Conservation (phyloP, 164 flowering plant species). For the Magnolia officinalis region DNA sequence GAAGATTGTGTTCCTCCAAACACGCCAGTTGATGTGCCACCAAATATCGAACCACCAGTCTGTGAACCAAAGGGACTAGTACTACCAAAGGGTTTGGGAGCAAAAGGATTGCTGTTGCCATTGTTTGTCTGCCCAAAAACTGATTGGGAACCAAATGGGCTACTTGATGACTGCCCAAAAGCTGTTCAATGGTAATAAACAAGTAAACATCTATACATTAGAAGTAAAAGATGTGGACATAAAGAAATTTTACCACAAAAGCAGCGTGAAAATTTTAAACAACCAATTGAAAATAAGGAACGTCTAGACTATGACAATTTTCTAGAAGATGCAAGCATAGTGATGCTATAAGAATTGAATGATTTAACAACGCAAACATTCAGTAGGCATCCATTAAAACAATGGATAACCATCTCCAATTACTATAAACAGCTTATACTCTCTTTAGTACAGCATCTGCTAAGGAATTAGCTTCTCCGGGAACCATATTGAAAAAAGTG, state of each 20-base stretch:
- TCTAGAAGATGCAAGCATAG: neutral
- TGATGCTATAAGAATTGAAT: neutral
- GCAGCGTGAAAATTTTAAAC: neutral
- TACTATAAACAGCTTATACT: neutral
- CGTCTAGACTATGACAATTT: neutral
- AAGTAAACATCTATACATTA: slow-evolving; percentile 1
- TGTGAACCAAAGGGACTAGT: slow-evolving; percentile 80
- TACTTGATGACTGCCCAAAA: slow-evolving; percentile 89
- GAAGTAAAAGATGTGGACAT: neutral
- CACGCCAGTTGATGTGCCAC: slow-evolving; percentile 90
- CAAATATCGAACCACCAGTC: slow-evolving; percentile 81
- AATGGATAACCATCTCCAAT: neutral
- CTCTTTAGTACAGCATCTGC: neutral
- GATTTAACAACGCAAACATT: neutral
- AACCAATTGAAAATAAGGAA: neutral
- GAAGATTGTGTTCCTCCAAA: slow-evolving; percentile 75
- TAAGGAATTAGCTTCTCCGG: neutral
- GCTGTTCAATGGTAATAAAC: slow-evolving; percentile 39
- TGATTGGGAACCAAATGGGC: slow-evolving; percentile 79
- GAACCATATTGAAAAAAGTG: neutral
- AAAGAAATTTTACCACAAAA: neutral
- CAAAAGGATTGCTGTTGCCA: slow-evolving; percentile 75
- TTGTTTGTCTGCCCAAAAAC: slow-evolving; percentile 81
- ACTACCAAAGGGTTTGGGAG: slow-evolving; percentile 86
- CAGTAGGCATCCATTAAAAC: too few relatives aligned